Base-by-base conservation (phyloP, 2,329 filamentous ascomycete species). In the Penicillium sp. region DNA sequence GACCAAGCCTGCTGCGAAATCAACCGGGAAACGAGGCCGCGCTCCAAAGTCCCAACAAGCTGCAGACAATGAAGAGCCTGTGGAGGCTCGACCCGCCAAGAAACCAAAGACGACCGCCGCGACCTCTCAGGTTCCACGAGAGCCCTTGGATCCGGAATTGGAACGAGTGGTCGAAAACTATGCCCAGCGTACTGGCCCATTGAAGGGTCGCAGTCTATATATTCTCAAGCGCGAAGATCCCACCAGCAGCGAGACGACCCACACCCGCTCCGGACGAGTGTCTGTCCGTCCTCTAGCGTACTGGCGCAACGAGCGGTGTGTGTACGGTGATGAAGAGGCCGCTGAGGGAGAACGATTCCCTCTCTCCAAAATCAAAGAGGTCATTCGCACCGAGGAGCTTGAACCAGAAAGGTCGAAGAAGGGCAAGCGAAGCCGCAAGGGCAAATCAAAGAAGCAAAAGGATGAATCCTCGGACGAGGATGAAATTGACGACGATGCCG, bases 241-340 rank as follows among this genome's bases (percentile, higher is more conserved):
- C n/a, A 75, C 79, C 1, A 82, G 87, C 56, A 80, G 78, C 28
- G 80, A 85, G 63, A 81, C 82, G 33, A 84, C 82, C 48, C 91
- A 89, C 54, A 85, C 84, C n/a, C 88, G 92, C 57, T 94, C 89
- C 13, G 93, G 92, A 2, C 87, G 95, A 59, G 86, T 87, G 55
- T 92, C 91, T 10, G 88, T 92, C 63, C 86, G 87, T 62, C 95
- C 93, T 0, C 78, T 97, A 37, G 87, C 91, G 28, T 96, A 85
- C 73, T 98, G 94, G 94, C 88, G 88, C 69, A 93, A 93, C 66
- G 94, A 98, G 74, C 86, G 85, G 57, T 86, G 90, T 51, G 85
- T 92, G 25, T 91, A 88, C 70, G 87, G 89, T 55, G 81, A 84
- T 19, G 84, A 87, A 26, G 86, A 87, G 52, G 79, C 80, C 30